Conservation (phyloP, 108 stramenopile species). For the Nitzschia inconspicua region DNA sequence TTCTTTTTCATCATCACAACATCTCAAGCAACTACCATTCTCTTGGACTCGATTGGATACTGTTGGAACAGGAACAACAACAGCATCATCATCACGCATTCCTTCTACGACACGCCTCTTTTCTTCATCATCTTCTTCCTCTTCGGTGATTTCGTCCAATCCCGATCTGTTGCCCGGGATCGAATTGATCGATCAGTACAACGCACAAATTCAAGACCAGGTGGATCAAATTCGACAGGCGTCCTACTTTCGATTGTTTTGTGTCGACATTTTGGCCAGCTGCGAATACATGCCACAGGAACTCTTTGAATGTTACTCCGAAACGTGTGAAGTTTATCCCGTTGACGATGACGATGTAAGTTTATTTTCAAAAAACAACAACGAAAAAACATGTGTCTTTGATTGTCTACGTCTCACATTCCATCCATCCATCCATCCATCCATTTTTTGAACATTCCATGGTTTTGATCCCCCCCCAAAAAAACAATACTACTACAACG, state of each 20-base stretch:
- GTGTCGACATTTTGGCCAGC: conserved; percentile 81
- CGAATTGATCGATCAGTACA: conserved; percentile 47
- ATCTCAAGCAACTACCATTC: no score
- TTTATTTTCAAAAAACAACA: not conserved
- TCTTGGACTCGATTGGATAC: no score
- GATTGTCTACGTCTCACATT: no score
- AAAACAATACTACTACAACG: no score
- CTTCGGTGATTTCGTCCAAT: conserved; percentile 15
- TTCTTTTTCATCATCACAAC: no score
- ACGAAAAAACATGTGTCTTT: no score
- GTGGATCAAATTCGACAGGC: conserved; percentile 45
- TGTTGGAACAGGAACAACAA: no score
- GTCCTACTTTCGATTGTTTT: conserved; percentile 75
- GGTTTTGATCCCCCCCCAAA: not conserved
- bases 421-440: no score
- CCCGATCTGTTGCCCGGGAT: conserved; percentile 25
- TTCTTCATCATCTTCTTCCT: no score
- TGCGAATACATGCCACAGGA: conserved; percentile 92
- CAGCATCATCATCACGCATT: no score
- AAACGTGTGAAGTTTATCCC: conserved; percentile 89
- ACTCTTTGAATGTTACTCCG: conserved; percentile 82
- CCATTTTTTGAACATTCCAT: no score
- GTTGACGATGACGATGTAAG: conserved; percentile 82
- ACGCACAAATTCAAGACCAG: conserved; percentile 40
- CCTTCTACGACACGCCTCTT: no score